Conservation (phyloP, 225 moss, liverwort and hornwort species). For the Marchantia paleacea region DNA sequence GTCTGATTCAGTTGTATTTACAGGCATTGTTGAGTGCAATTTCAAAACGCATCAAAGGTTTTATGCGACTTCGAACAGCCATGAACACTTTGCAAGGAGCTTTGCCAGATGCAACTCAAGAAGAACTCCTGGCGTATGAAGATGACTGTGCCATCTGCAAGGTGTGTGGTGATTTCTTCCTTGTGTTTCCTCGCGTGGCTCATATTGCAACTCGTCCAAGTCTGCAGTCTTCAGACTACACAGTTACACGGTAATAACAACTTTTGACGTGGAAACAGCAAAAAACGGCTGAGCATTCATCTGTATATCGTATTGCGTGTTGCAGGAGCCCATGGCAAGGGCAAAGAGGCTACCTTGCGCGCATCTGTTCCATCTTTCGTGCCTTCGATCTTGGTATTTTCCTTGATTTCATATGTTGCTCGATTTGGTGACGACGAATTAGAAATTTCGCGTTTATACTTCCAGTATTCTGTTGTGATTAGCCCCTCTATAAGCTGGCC, state of each 20-base stretch:
- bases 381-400: conserved; percentile 88
- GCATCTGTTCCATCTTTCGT: conserved; percentile 95
- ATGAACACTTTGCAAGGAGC: conserved; percentile 96
- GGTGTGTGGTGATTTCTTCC: conserved; percentile 28
- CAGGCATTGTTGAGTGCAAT: conserved; percentile 84
- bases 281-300: too few relatives aligned
- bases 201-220: neutral
- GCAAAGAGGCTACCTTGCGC: conserved; percentile 93
- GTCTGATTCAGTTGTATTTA: conserved; percentile 11
- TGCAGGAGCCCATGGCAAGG: conserved; percentile 98
- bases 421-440: neutral
- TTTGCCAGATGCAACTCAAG: conserved; percentile 87
- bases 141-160: conserved; percentile 99
- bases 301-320: neutral
- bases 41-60: conserved; percentile 94
- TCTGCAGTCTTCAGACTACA: too few relatives aligned
- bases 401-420: neutral
- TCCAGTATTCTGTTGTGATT: neutral
- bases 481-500: neutral
- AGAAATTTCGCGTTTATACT: neutral
- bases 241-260: too few relatives aligned
- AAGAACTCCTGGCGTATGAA: conserved; percentile 85
- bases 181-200: neutral
- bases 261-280: too few relatives aligned
- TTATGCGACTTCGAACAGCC: conserved; percentile 81